Percentiles rank a stretch among this genome's conserved stretches.
Conservation (phyloP, 805 yeast genomes). For the Sugiyamaella valdiviana region DNA sequence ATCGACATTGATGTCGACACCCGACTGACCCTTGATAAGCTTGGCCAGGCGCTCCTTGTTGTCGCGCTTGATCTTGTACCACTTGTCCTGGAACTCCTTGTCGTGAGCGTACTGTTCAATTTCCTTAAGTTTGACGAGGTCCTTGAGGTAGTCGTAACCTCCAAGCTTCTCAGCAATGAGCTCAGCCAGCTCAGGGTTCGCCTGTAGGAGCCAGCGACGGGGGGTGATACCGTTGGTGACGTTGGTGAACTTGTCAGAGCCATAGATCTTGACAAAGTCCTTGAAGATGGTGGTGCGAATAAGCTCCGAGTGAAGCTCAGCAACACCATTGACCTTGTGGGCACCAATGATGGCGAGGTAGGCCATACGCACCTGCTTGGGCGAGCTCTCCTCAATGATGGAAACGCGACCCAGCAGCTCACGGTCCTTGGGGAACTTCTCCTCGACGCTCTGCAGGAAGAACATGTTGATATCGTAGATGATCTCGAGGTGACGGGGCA, state of each 20-base stretch:
- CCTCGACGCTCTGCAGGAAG: constrained; percentile 72
- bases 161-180: constrained; percentile 67
- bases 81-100: constrained; percentile 54
- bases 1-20: constrained; percentile 60
- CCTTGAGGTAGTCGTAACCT: constrained; percentile 60
- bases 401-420: constrained; percentile 66
- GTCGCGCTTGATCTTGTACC: constrained; percentile 64
- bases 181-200: constrained; percentile 74
- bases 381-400: constrained; percentile 72
- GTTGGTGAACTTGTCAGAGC: constrained; percentile 76
- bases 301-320: constrained; percentile 88
- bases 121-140: constrained; percentile 59
- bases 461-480: constrained; percentile 76
- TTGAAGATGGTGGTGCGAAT: constrained; percentile 83
- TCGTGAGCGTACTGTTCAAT: constrained; percentile 66
- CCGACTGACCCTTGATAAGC: constrained; percentile 57
- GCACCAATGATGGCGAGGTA: constrained; percentile 85
- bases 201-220: constrained; percentile 92
- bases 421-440: constrained; percentile 67
- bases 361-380: constrained; percentile 90
- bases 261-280: constrained; percentile 81
- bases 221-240: constrained; percentile 96
- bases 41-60: constrained; percentile 65
- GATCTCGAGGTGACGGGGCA: constrained; percentile 89
- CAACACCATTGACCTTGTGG: constrained; percentile 92